Base-by-base conservation (phyloP, 2,329 filamentous ascomycete species). In the Fusarium buxicola region DNA sequence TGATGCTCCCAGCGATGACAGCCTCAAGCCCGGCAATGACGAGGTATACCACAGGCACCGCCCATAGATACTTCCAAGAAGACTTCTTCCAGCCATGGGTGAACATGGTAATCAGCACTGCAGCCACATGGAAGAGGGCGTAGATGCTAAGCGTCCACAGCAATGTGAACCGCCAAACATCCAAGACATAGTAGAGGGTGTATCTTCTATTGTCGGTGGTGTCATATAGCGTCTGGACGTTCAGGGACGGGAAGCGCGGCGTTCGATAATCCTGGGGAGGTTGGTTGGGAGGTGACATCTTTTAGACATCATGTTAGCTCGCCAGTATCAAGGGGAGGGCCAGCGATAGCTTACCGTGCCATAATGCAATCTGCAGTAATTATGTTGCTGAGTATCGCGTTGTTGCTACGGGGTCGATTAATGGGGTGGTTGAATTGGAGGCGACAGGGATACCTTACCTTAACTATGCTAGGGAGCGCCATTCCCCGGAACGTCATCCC, bases 161-260 rank as follows among this genome's bases (percentile, higher is more conserved):
- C 13, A 95, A 78, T 1, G 92, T 97, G 76, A 95, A 97, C 64
- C 90, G 89, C 89, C 92, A 94, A 52, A 96, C 91, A 72, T 96
- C 92, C 58, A 77, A 74, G 3, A 92, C 82, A 71, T 90, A 84
- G 80, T 92, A 94, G 67, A 97, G 87, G 32, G 86, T 84, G 58
- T 84, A 83, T 45, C 58, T 64, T 60, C 75, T 77, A 39, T 84
- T 78, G 56, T 75, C 31, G 31, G 73, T 77, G 43, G 72, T 65
- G 57, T 80, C 77, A 63, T 79, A 75, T 11, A 88, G 81, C 21
- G 72, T 75, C 30, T 90, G 88, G 85, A 92, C 90, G 79, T 92
- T 92, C 58, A 97, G 87, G 32, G 91, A 92, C 2, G 93, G 93
- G 73, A 96, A 97, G 5, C 80, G 75, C 16, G 92, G 92, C 18